Evolutionary conservation across 2,329 filamentous ascomycete genomes (phyloP).

Genomic region (Dothideomycetidae sp.): DNA sequence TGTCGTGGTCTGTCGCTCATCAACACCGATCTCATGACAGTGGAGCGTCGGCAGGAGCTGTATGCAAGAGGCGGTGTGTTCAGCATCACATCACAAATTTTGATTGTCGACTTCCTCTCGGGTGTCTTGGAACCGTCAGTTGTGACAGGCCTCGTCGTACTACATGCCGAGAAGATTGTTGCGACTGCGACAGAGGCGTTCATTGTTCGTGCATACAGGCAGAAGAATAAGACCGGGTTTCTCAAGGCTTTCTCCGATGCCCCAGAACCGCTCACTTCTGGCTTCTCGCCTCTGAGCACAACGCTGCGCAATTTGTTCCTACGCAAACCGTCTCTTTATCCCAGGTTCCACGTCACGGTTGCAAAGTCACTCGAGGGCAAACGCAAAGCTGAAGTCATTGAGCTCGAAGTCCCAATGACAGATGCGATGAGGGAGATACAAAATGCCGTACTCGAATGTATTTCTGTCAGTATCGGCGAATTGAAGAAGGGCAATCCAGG

Average conservation of each 20-base stretch:
- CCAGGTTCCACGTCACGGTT: slow-evolving; percentile 82
- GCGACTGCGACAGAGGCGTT: slow-evolving; percentile 89
- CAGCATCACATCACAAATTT: slow-evolving; percentile 87
- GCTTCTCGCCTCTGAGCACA: slow-evolving; percentile 73
- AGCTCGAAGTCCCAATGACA: slow-evolving; percentile 92
- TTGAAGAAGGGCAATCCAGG: slow-evolving; percentile 82
- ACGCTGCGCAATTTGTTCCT: slow-evolving; percentile 92
- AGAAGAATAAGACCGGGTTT: slow-evolving; percentile 88
- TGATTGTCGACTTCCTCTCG: slow-evolving; percentile 89
- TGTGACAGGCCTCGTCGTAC: slow-evolving; percentile 71
- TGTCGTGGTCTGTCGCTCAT: slow-evolving; percentile 79
- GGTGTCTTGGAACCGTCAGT: slow-evolving; percentile 65
- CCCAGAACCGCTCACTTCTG: slow-evolving; percentile 76
- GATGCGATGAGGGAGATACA: slow-evolving; percentile 88
- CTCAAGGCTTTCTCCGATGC: slow-evolving; percentile 92
- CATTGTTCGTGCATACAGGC: slow-evolving; percentile 81
- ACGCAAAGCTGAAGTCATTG: slow-evolving; percentile 90
- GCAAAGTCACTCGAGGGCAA: slow-evolving; percentile 80
- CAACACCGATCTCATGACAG: slow-evolving; percentile 86
- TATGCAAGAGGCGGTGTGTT: slow-evolving; percentile 82
- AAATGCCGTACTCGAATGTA: slow-evolving; percentile 86
- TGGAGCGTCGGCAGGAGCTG: slow-evolving; percentile 77
- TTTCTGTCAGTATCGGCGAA: slow-evolving; percentile 87
- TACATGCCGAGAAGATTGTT: slow-evolving; percentile 76
- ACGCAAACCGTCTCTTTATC: slow-evolving; percentile 78